Evolutionary conservation across 139 green algal genomes (phyloP).

Genomic region (Tetradesmus lagerheimii): DNA sequence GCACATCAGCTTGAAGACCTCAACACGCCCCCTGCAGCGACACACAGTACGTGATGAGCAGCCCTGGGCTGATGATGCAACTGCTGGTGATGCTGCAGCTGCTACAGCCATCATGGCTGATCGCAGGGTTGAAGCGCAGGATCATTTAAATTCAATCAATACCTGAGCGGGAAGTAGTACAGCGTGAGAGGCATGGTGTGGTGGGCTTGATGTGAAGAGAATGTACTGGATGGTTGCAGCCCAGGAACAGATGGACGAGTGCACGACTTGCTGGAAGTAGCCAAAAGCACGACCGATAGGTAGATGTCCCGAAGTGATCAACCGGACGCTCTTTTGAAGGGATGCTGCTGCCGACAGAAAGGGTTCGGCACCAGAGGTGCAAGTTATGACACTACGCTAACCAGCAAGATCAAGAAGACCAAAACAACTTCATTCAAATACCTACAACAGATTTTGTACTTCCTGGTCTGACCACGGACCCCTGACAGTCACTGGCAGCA

Average conservation of each 20-base stretch:
- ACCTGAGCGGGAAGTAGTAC: slow-evolving; percentile 19
- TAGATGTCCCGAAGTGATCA: too few relatives aligned
- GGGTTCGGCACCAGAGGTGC: too few relatives aligned
- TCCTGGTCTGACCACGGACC: background rate
- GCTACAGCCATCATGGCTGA: background rate
- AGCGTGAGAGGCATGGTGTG: background rate
- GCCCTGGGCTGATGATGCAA: background rate
- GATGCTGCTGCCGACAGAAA: too few relatives aligned
- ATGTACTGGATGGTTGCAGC: background rate
- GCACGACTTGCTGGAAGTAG: background rate
- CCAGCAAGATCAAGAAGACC: too few relatives aligned
- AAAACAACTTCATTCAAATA: too few relatives aligned
- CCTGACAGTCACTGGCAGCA: background rate
- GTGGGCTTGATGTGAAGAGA: background rate
- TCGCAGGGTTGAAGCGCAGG: background rate
- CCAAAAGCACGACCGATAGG: background rate
- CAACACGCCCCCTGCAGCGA: slow-evolving; percentile 39
- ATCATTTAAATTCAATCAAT: background rate
- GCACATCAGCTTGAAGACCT: slow-evolving; percentile 63
- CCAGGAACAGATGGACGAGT: background rate
- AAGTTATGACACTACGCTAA: too few relatives aligned
- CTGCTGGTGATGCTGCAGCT: background rate
- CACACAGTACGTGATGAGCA: background rate
- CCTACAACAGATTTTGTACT: background rate
- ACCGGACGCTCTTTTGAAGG: too few relatives aligned